Evolutionary conservation across 2,329 filamentous ascomycete genomes (phyloP).

Genomic region (Penicillium sp.): DNA sequence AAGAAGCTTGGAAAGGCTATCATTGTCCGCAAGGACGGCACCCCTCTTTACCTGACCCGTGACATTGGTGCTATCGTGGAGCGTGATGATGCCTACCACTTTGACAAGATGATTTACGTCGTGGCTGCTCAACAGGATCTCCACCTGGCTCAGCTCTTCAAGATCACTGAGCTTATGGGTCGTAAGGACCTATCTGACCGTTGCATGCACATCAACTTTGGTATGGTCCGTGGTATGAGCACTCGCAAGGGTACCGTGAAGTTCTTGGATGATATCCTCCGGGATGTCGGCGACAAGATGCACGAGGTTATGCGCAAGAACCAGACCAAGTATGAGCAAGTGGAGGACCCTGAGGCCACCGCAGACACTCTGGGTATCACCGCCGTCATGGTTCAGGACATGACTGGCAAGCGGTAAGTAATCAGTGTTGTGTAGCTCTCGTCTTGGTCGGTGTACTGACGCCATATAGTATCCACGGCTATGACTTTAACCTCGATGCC

Average conservation of each 20-base stretch:
- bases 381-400: conserved; percentile 96
- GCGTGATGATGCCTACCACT: conserved; percentile 59
- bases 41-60: conserved; percentile 65
- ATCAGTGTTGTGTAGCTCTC: background rate
- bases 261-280: conserved; percentile 69
- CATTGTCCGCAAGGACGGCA: conserved; percentile 65
- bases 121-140: conserved; percentile 64
- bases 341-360: conserved; percentile 74
- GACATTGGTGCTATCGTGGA: conserved; percentile 66
- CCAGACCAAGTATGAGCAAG: conserved; percentile 81
- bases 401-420: conserved; percentile 82
- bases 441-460: conserved; percentile 33
- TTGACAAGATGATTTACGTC: conserved; percentile 68
- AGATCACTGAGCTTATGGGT: conserved; percentile 62
- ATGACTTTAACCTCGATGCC: conserved; percentile 63
- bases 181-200: conserved; percentile 57
- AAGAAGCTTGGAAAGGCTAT: conserved; percentile 68
- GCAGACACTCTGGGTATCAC: conserved; percentile 91
- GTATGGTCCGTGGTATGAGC: conserved; percentile 65
- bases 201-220: conserved; percentile 64
- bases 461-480: conserved; percentile 56
- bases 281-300: conserved; percentile 88
- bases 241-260: conserved; percentile 69
- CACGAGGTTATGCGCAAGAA: conserved; percentile 96
- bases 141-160: conserved; percentile 63